A percentile compares a stretch with the other conserved stretches of the same genome.
These are phyloP conservation scores for Cucumis cinereus DNA, from an alignment of 306 rosid genomes.

Conservation along the genomic window DNA sequence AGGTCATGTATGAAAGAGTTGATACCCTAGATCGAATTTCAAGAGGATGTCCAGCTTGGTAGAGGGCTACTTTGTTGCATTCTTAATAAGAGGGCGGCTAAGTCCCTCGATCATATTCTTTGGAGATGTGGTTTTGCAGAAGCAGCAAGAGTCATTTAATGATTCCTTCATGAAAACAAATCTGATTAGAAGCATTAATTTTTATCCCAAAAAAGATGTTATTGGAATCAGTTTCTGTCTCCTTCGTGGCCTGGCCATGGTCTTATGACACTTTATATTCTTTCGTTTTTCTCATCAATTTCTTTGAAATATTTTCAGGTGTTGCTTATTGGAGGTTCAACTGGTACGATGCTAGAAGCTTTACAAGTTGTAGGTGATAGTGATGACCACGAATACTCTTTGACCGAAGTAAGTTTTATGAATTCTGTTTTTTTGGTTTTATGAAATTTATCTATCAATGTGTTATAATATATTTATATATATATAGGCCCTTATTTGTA, in stretches of 20 bases:
- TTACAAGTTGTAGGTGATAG: constrained; percentile 78
- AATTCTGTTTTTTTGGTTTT: neutral
- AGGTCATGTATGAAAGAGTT: neutral
- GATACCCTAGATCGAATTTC: neutral
- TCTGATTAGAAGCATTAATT: neutral
- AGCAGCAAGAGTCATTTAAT: neutral
- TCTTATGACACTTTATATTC: neutral
- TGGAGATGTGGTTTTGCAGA: neutral
- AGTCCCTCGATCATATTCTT: neutral
- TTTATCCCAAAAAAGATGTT: neutral
- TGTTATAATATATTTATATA: too few relatives aligned
- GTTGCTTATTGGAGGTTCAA: constrained; percentile 91
- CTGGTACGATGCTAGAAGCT: constrained; percentile 94
- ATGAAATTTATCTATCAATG: neutral
- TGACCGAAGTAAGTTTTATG: constrained; percentile 57
- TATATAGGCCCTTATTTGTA: too few relatives aligned
- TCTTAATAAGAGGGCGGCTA: neutral
- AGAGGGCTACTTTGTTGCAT: neutral
- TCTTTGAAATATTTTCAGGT: constrained; percentile 42
- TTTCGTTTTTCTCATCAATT: neutral
- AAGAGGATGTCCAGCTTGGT: neutral
- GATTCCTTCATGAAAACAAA: too few relatives aligned
- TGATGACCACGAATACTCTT: constrained; percentile 30
- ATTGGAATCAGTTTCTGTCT: neutral
- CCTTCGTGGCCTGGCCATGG: neutral